Base-by-base conservation (phyloP, 2,329 filamentous ascomycete species). In the Dactylonectria estremocensis region DNA sequence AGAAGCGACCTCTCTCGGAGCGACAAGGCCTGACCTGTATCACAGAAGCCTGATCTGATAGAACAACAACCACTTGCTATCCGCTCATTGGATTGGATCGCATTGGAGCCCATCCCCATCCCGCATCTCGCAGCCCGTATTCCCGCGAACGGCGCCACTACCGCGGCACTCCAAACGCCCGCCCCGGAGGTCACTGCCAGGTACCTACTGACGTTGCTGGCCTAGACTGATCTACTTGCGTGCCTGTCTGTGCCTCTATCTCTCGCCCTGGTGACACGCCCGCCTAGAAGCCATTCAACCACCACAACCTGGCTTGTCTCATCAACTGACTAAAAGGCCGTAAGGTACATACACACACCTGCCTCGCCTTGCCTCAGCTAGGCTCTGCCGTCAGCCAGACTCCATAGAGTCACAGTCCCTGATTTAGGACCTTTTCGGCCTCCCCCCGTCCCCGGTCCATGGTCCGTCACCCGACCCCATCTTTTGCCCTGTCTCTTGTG, bases 391-490 rank as follows among this genome's bases (percentile, higher is more conserved):
- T 53, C 59, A 63, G 58, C 18, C 58, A 66, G 59, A 55, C 52
- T 59, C 33, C 8, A 7, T 3, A 46, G 45, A 22, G 8, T 18
- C 48, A 22, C 46, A 67, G 74, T 69, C 71, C 73, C 72, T 76
- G 69, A 73, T 69, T 73, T 63, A 57, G 67, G 56, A 64, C 65
- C 49, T 66, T 62, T 66, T n/a, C n/a, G n/a, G n/a, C 24, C 24
- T 28, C 24, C 24, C 55, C 55, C 55, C 48, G 64, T 61, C 45
- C 64, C 64, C 64, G 64, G 50, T 37, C 48, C 24, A 24, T 52
- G 48, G 63, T 57, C 64, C 58, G 72, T 75, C 77, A 79, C 68
- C 75, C 69, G 77, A 77, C 77, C 75, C 75, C 72, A 73, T 74
- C 71, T 70, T 78, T 71, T 53, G 46, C 67, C 64, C 64, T 53